phyloP scores from a whole-genome alignment of 768 basidiomycete genomes.

The Trametes cubensis region DNA sequence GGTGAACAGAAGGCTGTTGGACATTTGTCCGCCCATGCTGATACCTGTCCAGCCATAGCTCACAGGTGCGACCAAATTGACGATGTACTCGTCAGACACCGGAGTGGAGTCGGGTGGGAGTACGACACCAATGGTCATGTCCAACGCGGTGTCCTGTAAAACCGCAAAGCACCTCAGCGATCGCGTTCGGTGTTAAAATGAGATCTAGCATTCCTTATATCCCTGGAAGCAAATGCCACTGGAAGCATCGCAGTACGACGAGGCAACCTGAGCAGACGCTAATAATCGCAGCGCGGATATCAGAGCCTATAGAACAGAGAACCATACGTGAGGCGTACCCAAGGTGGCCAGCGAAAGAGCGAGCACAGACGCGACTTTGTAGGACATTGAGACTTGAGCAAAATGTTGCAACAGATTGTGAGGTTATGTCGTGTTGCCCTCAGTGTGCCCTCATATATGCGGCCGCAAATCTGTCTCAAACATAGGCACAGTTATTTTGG shows the following conservation, averaged over 20 bases:
- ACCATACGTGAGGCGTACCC: conserved; percentile 10
- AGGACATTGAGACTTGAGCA: background rate
- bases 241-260: conserved; percentile 28
- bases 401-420: background rate
- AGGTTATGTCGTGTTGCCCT: background rate
- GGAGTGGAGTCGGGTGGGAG: conserved; percentile 30
- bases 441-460: conserved; percentile 10
- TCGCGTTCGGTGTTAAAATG: background rate
- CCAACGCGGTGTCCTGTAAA: conserved; percentile 26
- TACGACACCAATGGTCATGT: conserved; percentile 32
- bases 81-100: conserved; percentile 32
- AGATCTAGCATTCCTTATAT: conserved; percentile 20
- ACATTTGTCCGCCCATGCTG: conserved; percentile 34
- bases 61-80: conserved; percentile 31
- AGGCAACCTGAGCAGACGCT: conserved; percentile 26
- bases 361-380: conserved; percentile 2
- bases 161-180: too few species aligned
- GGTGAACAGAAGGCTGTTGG: conserved; percentile 34
- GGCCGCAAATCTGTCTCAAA: background rate
- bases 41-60: conserved; percentile 34
- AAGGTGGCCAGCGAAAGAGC: conserved; percentile 10
- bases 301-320: background rate
- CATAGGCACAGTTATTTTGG: background rate
- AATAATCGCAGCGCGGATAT: background rate
- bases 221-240: conserved; percentile 31